Percentiles rank a stretch among this genome's conserved stretches.
These are phyloP conservation scores for Pseudoscleropodium purum DNA, from an alignment of 225 moss, liverwort and hornwort species.

Conservation along the genomic window DNA sequence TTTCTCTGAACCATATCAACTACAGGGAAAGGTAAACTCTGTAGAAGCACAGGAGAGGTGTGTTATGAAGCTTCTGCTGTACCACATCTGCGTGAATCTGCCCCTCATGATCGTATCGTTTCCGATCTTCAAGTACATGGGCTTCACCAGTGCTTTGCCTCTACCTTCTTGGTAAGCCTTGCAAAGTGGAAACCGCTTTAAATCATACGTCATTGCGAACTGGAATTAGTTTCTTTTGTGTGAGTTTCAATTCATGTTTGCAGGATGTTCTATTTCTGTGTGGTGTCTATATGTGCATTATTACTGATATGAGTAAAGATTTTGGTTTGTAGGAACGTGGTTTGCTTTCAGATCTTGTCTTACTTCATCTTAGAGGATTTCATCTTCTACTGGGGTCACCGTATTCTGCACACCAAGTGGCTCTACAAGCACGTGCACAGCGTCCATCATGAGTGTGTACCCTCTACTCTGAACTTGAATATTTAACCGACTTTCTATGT, in stretches of 20 bases:
- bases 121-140: conserved; percentile 96
- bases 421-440: conserved; percentile 98
- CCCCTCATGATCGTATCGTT: conserved; percentile 84
- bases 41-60: conserved; percentile 93
- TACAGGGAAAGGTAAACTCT: conserved; percentile 77
- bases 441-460: conserved; percentile 93
- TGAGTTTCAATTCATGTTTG: neutral
- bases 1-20: neutral
- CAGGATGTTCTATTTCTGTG: neutral
- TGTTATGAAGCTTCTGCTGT: conserved; percentile 69
- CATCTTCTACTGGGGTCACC: conserved; percentile 99
- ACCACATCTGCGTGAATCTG: conserved; percentile 87
- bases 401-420: conserved; percentile 95
- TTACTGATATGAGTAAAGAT: neutral
- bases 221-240: neutral
- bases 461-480: conserved; percentile 6
- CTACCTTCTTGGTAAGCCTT: conserved; percentile 66
- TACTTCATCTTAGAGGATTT: conserved; percentile 98
- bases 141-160: conserved; percentile 88
- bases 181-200: neutral
- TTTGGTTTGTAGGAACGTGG: conserved; percentile 64
- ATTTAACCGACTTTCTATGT: neutral
- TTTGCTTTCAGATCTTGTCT: conserved; percentile 88
- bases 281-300: neutral
- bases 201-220: neutral